These are phyloP conservation scores for Hypoxylon sp. DNA, from an alignment of 2,329 filamentous ascomycete genomes.

Conservation along the genomic window DNA sequence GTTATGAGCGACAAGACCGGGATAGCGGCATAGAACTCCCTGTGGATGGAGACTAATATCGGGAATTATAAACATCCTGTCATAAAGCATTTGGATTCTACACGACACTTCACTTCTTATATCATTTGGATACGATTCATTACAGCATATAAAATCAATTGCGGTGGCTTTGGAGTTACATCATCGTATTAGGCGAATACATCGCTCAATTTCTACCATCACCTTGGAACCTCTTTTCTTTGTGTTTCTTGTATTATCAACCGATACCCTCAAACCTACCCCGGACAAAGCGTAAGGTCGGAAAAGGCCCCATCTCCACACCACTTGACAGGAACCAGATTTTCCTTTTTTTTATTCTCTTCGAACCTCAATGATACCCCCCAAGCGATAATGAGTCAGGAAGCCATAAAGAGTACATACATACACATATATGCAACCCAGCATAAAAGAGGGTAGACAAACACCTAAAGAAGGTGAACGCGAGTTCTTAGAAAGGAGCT, in stretches of 20 bases:
- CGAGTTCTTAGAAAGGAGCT: constrained; percentile 22
- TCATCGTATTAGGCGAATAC: constrained; percentile 11
- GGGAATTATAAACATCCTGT: constrained; percentile 3
- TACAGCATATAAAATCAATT: constrained; percentile 26
- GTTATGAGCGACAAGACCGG: constrained; percentile 54
- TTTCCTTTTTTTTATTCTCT: constrained; percentile 9
- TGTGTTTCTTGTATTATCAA: constrained; percentile 27
- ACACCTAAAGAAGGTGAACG: constrained; percentile 24
- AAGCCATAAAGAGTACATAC: constrained; percentile 23
- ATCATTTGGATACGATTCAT: constrained; percentile 35
- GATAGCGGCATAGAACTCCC: constrained; percentile 63
- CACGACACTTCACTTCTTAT: too few species aligned
- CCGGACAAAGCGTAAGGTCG: constrained; percentile 28
- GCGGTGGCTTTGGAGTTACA: constrained; percentile 9
- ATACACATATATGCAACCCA: constrained; percentile 5
- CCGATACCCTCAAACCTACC: constrained; percentile 29
- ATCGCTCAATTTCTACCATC: constrained; percentile 19
- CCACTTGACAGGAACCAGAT: constrained; percentile 22
- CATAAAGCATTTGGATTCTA: too few species aligned
- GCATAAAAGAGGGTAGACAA: constrained; percentile 16
- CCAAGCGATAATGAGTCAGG: constrained; percentile 29
- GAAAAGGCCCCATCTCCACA: constrained; percentile 37
- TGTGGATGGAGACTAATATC: constrained; percentile 48
- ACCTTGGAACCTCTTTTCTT: constrained; percentile 18
- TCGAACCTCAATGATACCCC: constrained; percentile 35